Conservation (phyloP, 225 moss, liverwort and hornwort genomes). For the Sphagnum contortum region DNA sequence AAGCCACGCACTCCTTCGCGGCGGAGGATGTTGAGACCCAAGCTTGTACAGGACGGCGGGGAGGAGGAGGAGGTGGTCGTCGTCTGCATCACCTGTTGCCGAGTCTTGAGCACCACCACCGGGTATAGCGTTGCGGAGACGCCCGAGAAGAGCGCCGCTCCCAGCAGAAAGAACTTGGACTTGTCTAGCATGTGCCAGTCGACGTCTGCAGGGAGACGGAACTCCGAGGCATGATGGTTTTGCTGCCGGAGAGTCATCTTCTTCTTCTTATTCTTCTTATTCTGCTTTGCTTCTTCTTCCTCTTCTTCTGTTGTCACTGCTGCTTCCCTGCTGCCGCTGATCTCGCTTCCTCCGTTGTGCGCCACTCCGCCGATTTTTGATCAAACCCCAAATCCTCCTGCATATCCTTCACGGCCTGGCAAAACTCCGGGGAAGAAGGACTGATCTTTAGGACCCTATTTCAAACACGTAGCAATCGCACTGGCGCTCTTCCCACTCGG, state of each 20-base stretch:
- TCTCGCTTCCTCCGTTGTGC: too few relatives aligned
- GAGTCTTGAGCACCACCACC: conserved; percentile 44
- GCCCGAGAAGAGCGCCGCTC: conserved; percentile 53
- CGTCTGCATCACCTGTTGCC: conserved; percentile 47
- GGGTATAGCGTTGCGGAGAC: conserved; percentile 52
- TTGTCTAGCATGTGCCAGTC: conserved; percentile 66
- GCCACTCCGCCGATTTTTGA: too few relatives aligned
- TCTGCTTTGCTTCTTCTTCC: too few relatives aligned
- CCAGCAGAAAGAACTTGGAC: conserved; percentile 51
- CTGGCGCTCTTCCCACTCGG: conserved; percentile 46
- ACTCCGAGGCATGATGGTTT: conserved; percentile 36
- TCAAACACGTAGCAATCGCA: conserved; percentile 17
- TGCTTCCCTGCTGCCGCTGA: not conserved
- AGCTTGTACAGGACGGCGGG: conserved; percentile 31
- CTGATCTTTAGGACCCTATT: too few relatives aligned
- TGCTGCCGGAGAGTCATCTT: conserved; percentile 52
- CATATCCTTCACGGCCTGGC: not conserved
- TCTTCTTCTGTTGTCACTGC: not conserved
- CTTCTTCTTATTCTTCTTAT: not conserved
- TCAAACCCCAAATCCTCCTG: too few relatives aligned
- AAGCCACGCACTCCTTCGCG: conserved; percentile 41
- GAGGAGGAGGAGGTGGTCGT: conserved; percentile 1
- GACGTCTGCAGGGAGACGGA: conserved; percentile 59
- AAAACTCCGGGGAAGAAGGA: too few relatives aligned
- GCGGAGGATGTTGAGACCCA: conserved; percentile 33